Evolutionary conservation across 148 eudicot genomes (phyloP), one percentile per base, ranked within the genome.

Genomic region (Hydrangea macrophylla): DNA sequence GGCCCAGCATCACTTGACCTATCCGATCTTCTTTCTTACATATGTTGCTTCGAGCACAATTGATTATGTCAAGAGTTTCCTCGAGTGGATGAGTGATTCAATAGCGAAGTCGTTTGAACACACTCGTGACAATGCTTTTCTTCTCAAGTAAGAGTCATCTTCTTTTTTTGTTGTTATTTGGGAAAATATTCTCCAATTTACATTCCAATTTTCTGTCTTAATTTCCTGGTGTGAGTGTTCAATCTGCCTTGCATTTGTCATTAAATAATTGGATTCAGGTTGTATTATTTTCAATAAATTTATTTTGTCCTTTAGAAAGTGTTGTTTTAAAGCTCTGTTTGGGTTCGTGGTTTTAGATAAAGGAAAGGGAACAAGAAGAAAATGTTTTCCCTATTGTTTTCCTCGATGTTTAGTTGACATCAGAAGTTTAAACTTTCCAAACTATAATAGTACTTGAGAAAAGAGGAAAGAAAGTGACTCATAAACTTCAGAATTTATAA

Each of bases 11-110:
- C 87, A 94, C 69, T 81, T 88, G 83, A 72, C 88, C 17, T 90
- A 82, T 85, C 98, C 98, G 57, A 85, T 94, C 83, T 94, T 80
- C 87, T 94, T 90, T 64, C 89, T 94, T 73, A 86, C 96, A 31
- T 79, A 90, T 77, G 89, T 90, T 57, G 68, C 98, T 42, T 90
- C 98, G 55, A 90, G 98, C 78, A 94, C 97, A 35, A 80, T 94
- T 72, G 97, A 94, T 35, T 94, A 86, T 74, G 97, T 81, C 56
- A 94, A 94, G 85, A 90, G 96, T 80, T 94, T 94, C 56, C 90
- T 94, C 62, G 98, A 94, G 70, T 93, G 90, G 92, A 93, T 93
- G 98, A 93, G 92, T 73, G 98, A 93, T 64, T 80, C 96, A 69
- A 85, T 93, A 68, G 98, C 95, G 25, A 93, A 93, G 78, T 90